These are phyloP conservation scores for Oldenlandia corymbosa DNA, from an alignment of 257 asterid genomes.

Conservation along the genomic window DNA sequence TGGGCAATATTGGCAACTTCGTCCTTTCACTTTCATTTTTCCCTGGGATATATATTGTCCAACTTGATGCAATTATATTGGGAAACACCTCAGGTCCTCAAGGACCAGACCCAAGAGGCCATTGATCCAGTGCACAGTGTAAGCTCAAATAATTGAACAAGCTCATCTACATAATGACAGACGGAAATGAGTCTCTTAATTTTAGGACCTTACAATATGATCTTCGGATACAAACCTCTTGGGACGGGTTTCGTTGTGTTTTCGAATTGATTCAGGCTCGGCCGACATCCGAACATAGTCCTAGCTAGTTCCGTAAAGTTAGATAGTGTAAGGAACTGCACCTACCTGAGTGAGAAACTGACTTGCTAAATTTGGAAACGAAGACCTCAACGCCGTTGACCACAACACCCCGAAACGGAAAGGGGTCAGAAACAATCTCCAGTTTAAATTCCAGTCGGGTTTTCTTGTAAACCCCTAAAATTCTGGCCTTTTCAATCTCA, in stretches of 20 bases:
- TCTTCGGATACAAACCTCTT: no score
- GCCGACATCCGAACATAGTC: no score
- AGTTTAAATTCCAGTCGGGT: neutral
- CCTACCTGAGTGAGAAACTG: neutral
- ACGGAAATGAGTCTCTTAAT: no score
- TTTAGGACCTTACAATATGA: no score
- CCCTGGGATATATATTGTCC: slow-evolving; percentile 3
- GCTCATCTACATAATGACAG: neutral
- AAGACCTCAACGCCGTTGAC: neutral
- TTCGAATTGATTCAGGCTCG: no score
- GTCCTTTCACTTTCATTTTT: slow-evolving; percentile 9
- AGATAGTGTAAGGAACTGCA: neutral
- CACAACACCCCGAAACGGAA: neutral
- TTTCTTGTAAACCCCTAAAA: no score
- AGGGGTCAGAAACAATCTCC: neutral
- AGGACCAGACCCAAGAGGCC: no score
- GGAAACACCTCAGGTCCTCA: neutral
- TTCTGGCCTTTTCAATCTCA: no score
- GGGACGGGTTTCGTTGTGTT: no score
- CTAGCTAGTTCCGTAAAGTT: no score
- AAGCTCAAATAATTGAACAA: slow-evolving; percentile 6
- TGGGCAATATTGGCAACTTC: slow-evolving; percentile 31
- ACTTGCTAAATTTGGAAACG: slow-evolving; percentile 4
- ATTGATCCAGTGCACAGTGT: neutral
- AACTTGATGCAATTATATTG: neutral